Evolutionary conservation across 2,329 filamentous ascomycete species (phyloP), one percentile per base, ranked within the genome.

Genomic region (Colletotrichum scovillei): DNA sequence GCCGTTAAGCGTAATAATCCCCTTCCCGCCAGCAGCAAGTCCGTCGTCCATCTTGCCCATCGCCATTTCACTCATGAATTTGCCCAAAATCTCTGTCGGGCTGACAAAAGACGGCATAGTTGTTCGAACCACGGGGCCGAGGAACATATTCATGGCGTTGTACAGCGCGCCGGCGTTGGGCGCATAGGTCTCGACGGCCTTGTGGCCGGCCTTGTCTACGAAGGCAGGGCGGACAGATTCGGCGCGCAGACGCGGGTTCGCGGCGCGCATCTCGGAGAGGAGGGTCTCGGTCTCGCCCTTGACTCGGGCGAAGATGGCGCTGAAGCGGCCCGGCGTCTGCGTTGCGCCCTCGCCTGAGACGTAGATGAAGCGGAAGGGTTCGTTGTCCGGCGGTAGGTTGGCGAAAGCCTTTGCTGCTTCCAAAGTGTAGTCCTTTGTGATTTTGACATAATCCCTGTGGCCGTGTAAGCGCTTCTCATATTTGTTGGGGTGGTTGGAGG

Each of bases 291-390:
- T 88, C 78, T 90, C 86, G 14, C 93, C 93, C 80, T 95, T 95
- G 68, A 93, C 86, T 14, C 87, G 84, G 1, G 85, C 91, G 77
- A 90, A 95, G 57, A 89, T 81, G 22, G 87, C 80, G 0, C 91
- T 88, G 76, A 91, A 87, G 5, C 80, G 79, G 3, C 87, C 87
- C 0, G 92, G 92, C 1, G 82, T 82, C 22, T 87, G 86, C 1
- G 90, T 92, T 0, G 91, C 88, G 58, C 90, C 90, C 64, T 85
- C 82, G 62, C 91, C 92, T 0, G 93, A 95, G 35, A 95, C 88
- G 78, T 91, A 93, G 75, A 95, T 86, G 80, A 95, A 95, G 64
- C 89, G 90, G 81, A 95, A 92, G 0, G 90, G 88, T 53, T 85
- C 78, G 4, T 82, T 79, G 16, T 82, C 81, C 0, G 78, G 70